phyloP scores from a whole-genome alignment of 1,139 yeast species.

The Entelexis sorbosivorans region DNA sequence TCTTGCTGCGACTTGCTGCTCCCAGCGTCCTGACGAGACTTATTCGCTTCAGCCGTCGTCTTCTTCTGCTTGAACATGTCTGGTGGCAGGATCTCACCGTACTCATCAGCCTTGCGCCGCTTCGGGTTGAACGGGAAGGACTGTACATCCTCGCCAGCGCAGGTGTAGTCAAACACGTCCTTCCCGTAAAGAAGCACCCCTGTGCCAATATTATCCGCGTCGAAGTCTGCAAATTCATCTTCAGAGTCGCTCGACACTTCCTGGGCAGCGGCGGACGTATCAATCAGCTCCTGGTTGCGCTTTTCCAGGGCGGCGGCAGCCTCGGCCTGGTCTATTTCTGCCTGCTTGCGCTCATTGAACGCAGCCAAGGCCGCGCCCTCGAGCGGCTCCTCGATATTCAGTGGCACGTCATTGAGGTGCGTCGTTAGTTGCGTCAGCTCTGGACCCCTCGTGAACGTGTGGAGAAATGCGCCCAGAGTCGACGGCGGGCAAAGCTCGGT shows the following conservation, averaged over 20 bases:
- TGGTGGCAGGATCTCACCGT: constrained; percentile 60
- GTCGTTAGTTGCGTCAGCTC: constrained; percentile 7
- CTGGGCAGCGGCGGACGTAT: constrained; percentile 29
- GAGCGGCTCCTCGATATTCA: constrained; percentile 27
- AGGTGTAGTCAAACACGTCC: constrained; percentile 45
- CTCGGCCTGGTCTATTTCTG: constrained; percentile 38
- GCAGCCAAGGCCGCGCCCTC: constrained; percentile 31
- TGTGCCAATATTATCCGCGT: constrained; percentile 8
- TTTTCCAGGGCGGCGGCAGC: constrained; percentile 46
- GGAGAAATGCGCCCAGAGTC: constrained; percentile 40
- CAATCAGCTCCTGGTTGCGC: constrained; percentile 46
- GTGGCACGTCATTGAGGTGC: constrained; percentile 17
- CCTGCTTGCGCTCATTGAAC: constrained; percentile 27
- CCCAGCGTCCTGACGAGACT: not conserved
- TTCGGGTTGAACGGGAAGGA: constrained; percentile 65
- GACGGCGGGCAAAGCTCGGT: constrained; percentile 45
- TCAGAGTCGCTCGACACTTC: constrained; percentile 31
- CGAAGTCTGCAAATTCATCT: constrained; percentile 26
- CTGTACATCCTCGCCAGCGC: constrained; percentile 33
- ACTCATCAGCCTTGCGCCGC: constrained; percentile 63
- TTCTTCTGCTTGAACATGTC: constrained; percentile 5
- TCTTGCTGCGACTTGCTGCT: not conserved
- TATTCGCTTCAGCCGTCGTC: not conserved
- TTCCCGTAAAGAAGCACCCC: constrained; percentile 31
- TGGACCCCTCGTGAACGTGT: constrained; percentile 44